Base-by-base conservation (phyloP, 176 grass and related monocot species). In the Echinochloa phyllopogon region DNA sequence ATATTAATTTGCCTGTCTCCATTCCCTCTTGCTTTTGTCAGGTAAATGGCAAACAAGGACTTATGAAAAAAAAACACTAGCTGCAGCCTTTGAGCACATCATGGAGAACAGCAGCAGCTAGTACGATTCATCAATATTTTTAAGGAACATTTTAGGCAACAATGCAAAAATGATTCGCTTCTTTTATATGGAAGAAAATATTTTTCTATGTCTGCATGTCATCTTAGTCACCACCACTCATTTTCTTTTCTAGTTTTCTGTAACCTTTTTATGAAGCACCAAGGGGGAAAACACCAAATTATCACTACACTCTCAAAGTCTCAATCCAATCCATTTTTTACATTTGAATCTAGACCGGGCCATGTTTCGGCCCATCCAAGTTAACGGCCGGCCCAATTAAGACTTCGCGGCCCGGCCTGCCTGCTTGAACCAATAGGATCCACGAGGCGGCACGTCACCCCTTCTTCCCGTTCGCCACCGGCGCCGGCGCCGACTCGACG, bases 401-500 rank as follows among this genome's bases (percentile, higher is more conserved):
- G 48, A 55, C 53, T 78, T 79, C 66, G 58, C 65, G 58, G 64
- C 6, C 90, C 40, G 65, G 56, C 73, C 50, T 3, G 27, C 5
- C 29, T 0, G 18, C 6, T 21, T 21, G 6, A 55, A 20, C 15
- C 15, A 51, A 14, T 27, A n/a, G 18, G 49, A 63, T 44, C 37
- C 33, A 33, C 51, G 64, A 55, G 61, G 64, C 38, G 61, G 23
- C 87, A 72, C 16, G 13, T 85, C 81, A 84, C 55, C 37, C 86
- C 53, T 85, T 92, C 83, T 59, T 89, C 66, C 86, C 83, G 49
- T 61, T 89, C 13, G 65, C 67, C 36, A 41, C 80, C 75, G 73
- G 64, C 14, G 84, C 83, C 78, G 65, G 58, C 24, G 77, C 61
- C n/a, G 50, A 18, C 51, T 51, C 89, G 10, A 82, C 83, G 70